Percentiles rank a stretch among this genome's conserved stretches.
These are phyloP conservation scores for Aspergillus brasiliensis DNA, from an alignment of 2,329 filamentous ascomycete genomes.

Conservation along the genomic window DNA sequence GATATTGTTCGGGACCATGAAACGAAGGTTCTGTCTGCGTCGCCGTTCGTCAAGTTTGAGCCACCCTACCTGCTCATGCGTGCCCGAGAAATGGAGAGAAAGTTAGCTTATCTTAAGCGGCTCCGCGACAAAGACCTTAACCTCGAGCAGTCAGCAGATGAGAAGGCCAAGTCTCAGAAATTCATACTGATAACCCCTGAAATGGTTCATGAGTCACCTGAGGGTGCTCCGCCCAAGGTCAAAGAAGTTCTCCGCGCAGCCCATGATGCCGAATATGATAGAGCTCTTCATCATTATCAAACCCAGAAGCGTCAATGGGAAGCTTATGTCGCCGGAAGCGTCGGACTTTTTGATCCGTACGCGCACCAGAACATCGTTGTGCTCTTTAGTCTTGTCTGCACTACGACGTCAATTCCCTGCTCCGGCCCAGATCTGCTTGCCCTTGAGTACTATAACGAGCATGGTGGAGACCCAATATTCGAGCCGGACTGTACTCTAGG, in stretches of 20 bases:
- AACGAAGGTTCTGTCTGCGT: slow-evolving; percentile 90
- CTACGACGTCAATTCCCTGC: slow-evolving; percentile 89
- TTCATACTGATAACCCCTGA: slow-evolving; percentile 93
- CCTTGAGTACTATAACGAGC: slow-evolving; percentile 91
- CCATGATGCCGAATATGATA: slow-evolving; percentile 95
- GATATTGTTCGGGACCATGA: slow-evolving; percentile 93
- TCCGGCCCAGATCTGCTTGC: slow-evolving; percentile 87
- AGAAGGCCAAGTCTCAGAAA: slow-evolving; percentile 66
- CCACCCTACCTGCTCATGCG: slow-evolving; percentile 92
- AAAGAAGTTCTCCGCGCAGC: slow-evolving; percentile 93
- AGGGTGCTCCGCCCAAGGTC: slow-evolving; percentile 79
- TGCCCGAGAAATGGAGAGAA: slow-evolving; percentile 85
- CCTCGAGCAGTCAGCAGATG: slow-evolving; percentile 52
- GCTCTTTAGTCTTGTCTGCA: slow-evolving; percentile 90
- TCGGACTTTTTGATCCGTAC: slow-evolving; percentile 89
- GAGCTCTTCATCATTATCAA: slow-evolving; percentile 87
- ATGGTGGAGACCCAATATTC: slow-evolving; percentile 69
- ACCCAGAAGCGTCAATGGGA: slow-evolving; percentile 97
- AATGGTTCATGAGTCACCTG: slow-evolving; percentile 85
- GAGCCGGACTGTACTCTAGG: slow-evolving; percentile 87
- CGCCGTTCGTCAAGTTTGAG: slow-evolving; percentile 93
- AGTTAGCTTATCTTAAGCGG: slow-evolving; percentile 77
- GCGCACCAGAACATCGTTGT: slow-evolving; percentile 96
- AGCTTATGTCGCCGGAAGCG: slow-evolving; percentile 83
- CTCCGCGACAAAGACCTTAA: slow-evolving; percentile 70